Conservation (phyloP, 192 early-diverging fungal species). For the Powellomyces hirtus region DNA sequence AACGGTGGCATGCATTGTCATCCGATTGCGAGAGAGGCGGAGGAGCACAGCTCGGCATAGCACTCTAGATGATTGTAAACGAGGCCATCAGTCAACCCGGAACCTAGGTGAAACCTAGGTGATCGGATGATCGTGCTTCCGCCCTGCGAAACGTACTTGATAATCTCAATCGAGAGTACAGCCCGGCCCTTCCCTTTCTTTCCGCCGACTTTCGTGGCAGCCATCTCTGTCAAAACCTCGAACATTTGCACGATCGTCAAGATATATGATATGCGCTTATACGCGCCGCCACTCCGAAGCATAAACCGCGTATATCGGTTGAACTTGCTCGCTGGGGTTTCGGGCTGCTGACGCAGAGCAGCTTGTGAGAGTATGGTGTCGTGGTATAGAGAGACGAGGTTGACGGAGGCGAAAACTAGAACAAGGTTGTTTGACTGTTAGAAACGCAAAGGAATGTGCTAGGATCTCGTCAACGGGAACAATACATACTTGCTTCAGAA, state of each 20-base stretch:
- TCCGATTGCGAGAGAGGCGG: constrained; percentile 49
- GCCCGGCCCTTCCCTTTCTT: constrained; percentile 58
- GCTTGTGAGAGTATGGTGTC: constrained; percentile 69
- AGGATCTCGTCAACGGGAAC: too few species aligned
- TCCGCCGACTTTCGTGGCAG: constrained; percentile 62
- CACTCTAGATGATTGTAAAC: constrained; percentile 29
- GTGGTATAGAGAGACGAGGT: constrained; percentile 81
- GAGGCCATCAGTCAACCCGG: too few species aligned
- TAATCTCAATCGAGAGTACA: constrained; percentile 61
- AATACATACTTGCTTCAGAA: constrained; percentile 67
- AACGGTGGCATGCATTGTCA: constrained; percentile 59
- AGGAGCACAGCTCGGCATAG: constrained; percentile 52
- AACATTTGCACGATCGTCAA: constrained; percentile 71
- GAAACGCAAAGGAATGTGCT: too few species aligned
- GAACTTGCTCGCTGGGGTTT: constrained; percentile 35
- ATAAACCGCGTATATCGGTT: constrained; percentile 76
- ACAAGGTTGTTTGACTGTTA: background rate
- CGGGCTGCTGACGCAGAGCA: constrained; percentile 36
- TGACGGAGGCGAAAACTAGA: constrained; percentile 74
- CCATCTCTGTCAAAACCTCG: constrained; percentile 79
- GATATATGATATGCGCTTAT: constrained; percentile 57
- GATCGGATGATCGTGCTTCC: too few species aligned
- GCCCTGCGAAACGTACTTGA: constrained; percentile 62
- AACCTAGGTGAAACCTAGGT: too few species aligned
- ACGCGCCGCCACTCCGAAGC: constrained; percentile 46